Percentiles rank a stretch among this genome's conserved stretches.
phyloP scores from a whole-genome alignment of 208 protist species.

The Strigomonas culicis region DNA sequence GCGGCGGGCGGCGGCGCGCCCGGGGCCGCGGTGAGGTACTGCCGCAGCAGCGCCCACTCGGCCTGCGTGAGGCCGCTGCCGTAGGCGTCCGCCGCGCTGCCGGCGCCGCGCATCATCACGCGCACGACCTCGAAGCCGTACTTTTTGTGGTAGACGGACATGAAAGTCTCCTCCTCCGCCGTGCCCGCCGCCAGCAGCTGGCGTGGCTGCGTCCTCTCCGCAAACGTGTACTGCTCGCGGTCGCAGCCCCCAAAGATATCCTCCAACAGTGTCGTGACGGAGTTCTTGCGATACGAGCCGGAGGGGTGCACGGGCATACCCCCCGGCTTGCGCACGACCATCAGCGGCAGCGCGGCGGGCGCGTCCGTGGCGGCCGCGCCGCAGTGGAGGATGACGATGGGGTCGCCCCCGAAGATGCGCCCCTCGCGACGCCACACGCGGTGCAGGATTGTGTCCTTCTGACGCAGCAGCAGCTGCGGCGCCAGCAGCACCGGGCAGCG shows the following conservation, averaged over 20 bases:
- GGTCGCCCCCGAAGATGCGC: conserved; percentile 67
- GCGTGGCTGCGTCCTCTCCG: neutral
- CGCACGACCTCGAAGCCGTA: conserved; percentile 69
- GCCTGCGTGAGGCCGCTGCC: conserved; percentile 25
- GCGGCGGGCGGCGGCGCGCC: neutral
- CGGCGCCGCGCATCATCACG: conserved; percentile 26
- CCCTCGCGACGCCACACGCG: conserved; percentile 92
- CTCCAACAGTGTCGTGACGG: conserved; percentile 85
- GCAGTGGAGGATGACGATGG: conserved; percentile 49
- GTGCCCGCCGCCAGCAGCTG: neutral
- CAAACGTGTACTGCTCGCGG: conserved; percentile 23
- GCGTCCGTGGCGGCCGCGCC: neutral
- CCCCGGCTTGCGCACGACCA: conserved; percentile 68
- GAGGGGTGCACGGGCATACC: conserved; percentile 89
- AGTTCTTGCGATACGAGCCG: conserved; percentile 91
- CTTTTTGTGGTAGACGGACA: conserved; percentile 15
- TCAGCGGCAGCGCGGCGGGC: conserved; percentile 29
- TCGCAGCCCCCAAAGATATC: conserved; percentile 77
- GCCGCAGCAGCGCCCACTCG: conserved; percentile 35
- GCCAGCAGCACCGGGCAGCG: conserved; percentile 1
- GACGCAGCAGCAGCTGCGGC: conserved; percentile 44
- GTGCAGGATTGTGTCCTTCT: conserved; percentile 85
- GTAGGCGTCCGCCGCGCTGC: neutral
- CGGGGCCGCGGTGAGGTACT: conserved; percentile 9
- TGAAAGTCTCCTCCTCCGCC: conserved; percentile 1